Conservation (phyloP, 805 yeast genomes). For the Myxozyma udenii region DNA sequence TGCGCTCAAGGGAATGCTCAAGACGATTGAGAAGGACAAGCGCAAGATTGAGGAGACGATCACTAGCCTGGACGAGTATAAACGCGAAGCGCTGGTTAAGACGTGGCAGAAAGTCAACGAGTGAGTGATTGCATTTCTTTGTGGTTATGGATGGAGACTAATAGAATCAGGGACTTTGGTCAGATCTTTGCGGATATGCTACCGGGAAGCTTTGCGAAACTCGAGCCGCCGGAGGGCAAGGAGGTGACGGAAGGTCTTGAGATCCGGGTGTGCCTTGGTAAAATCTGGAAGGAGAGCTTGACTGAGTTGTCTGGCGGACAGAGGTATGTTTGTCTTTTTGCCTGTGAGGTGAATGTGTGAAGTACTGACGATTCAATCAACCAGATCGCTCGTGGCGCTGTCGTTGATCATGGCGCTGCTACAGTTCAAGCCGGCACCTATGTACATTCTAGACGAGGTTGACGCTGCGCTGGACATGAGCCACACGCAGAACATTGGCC, state of each 20-base stretch:
- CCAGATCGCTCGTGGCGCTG: constrained; percentile 74
- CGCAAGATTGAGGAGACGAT: constrained; percentile 86
- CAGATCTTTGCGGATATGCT: constrained; percentile 80
- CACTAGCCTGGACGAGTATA: constrained; percentile 75
- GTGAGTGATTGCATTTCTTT: constrained; percentile 7
- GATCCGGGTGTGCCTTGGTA: constrained; percentile 84
- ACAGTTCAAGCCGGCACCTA: constrained; percentile 96
- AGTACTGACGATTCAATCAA: background rate
- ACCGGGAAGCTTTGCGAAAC: constrained; percentile 85
- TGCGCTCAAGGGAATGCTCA: constrained; percentile 72
- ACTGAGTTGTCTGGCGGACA: constrained; percentile 98
- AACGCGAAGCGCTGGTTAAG: constrained; percentile 71
- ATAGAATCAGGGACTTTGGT: constrained; percentile 65
- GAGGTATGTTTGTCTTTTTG: constrained; percentile 40
- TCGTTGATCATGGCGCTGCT: constrained; percentile 87
- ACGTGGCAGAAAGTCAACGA: constrained; percentile 84
- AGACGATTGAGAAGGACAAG: constrained; percentile 84
- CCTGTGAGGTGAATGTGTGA: background rate
- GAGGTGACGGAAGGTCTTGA: constrained; percentile 89
- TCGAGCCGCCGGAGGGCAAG: constrained; percentile 74
- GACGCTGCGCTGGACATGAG: constrained; percentile 97
- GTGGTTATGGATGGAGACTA: background rate
- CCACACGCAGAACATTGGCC: constrained; percentile 97
- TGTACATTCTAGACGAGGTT: constrained; percentile 96
- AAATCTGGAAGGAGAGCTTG: constrained; percentile 91